Base-by-base conservation (phyloP, 1,284 basidiomycete genomes). In the Sporisorium exsertum region DNA sequence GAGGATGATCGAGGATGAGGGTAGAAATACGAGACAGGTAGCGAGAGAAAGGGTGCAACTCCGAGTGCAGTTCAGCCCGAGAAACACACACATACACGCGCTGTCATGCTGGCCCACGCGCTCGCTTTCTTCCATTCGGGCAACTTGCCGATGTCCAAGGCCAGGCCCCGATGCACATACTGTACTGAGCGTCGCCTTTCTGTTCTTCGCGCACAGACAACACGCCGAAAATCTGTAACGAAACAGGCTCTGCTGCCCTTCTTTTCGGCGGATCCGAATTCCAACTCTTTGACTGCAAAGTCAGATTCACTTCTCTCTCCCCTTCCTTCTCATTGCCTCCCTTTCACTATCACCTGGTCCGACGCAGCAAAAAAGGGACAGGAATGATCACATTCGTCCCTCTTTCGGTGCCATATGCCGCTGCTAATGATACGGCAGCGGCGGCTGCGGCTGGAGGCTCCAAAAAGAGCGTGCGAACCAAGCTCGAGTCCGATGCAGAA, bases 371-470 rank as follows among this genome's bases (percentile, higher is more conserved):
- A n/a, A 47, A 29, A 47, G 18, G 29, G 12, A 16, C 33, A 60
- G 61, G 46, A 50, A 81, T 81, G 80, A 79, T 81, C 60, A 72
- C 79, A 16, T 79, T 81, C 55, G 55, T 74, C 33, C 78, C 80
- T 53, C 77, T 81, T 24, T 78, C 78, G 50, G 80, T 77, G 32
- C 78, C 78, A 20, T 80, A 77, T 47, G 71, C 68, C 20, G 8
- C 67, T 15, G 64, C 56, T 3, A n/a, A 29, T 35, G 55, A 46
- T 27, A 33, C 56, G 8, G 22, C 33, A 26, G 56, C 46, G 24
- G 35, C 47, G 10, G 47, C 47, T 10, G 56, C 32, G 35, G 51
- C 46, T 33, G 57, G 22, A n/a, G 45, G 49, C 10, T 62, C 54
- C 49, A 52, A 63, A 20, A 47, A 45, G 32, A 58, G 51, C 43